phyloP scores from a whole-genome alignment of 768 basidiomycete species.

The Pleurotus djamor region DNA sequence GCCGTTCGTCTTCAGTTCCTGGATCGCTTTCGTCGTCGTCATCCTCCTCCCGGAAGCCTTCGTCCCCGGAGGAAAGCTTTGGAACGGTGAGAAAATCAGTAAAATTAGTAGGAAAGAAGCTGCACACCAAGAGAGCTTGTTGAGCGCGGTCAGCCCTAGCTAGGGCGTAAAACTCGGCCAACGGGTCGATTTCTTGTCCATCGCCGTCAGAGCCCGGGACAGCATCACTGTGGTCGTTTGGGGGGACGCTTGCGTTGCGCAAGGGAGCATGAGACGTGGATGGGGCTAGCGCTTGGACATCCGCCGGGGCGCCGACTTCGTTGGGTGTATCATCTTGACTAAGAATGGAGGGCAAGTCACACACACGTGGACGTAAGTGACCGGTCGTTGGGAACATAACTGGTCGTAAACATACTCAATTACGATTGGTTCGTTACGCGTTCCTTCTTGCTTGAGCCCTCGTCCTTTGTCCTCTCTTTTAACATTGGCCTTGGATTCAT shows the following conservation, averaged over 20 bases:
- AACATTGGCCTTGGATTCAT: slow-evolving; percentile 42
- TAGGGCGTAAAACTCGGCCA: slow-evolving; percentile 61
- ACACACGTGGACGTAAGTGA: neutral
- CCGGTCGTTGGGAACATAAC: neutral
- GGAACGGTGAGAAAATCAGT: neutral
- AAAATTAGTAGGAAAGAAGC: neutral
- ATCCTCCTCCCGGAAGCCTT: neutral
- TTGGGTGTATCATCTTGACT: neutral
- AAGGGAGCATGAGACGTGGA: neutral
- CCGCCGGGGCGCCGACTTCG: neutral
- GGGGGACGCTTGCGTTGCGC: neutral
- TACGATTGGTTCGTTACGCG: neutral
- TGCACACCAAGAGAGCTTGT: slow-evolving; percentile 25
- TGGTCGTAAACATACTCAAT: slow-evolving; percentile 5
- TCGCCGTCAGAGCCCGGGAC: neutral
- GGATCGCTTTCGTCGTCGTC: slow-evolving; percentile 27
- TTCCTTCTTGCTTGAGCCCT: neutral
- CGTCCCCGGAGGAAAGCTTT: neutral
- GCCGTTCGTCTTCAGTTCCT: slow-evolving; percentile 9
- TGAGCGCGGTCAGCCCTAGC: slow-evolving; percentile 45
- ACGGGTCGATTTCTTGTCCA: slow-evolving; percentile 40
- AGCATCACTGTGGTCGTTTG: neutral
- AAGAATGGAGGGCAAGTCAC: neutral
- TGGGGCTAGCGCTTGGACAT: neutral
- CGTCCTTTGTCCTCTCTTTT: slow-evolving; percentile 2